These are phyloP conservation scores for Corylus americana DNA, from an alignment of 306 rosid species.

Conservation along the genomic window DNA sequence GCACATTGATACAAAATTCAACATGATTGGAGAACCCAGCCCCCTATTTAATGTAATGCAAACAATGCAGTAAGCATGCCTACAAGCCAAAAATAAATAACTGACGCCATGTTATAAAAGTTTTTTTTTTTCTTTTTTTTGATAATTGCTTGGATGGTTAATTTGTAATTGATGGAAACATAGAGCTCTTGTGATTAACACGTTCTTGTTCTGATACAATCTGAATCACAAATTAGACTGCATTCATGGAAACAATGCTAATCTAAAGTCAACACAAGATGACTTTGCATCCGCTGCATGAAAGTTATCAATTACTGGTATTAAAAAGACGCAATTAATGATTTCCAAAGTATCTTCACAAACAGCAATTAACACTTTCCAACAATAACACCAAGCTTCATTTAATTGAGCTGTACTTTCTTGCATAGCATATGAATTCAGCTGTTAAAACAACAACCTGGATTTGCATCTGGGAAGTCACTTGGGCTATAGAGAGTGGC, in stretches of 20 bases:
- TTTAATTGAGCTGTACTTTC: background rate
- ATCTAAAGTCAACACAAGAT: background rate
- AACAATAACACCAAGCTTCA: background rate
- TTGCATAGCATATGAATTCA: background rate
- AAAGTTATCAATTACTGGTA: background rate
- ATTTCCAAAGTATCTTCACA: background rate
- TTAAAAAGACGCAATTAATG: background rate
- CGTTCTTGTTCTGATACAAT: background rate
- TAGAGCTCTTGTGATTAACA: background rate
- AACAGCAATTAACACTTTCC: background rate
- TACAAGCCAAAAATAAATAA: too few relatives aligned
- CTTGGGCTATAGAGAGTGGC: conserved; percentile 47
- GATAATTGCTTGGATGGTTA: background rate
- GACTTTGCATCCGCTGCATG: background rate
- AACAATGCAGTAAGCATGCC: background rate
- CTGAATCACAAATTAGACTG: background rate
- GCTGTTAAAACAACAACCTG: conserved; percentile 51
- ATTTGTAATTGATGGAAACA: background rate
- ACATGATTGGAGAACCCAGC: too few relatives aligned
- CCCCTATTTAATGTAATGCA: background rate
- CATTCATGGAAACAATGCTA: background rate
- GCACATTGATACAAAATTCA: too few relatives aligned
- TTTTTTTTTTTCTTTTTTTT: background rate
- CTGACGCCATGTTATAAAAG: background rate
- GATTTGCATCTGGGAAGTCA: conserved; percentile 83